phyloP scores from a whole-genome alignment of 805 yeast species.

The Limtongia smithiae region DNA sequence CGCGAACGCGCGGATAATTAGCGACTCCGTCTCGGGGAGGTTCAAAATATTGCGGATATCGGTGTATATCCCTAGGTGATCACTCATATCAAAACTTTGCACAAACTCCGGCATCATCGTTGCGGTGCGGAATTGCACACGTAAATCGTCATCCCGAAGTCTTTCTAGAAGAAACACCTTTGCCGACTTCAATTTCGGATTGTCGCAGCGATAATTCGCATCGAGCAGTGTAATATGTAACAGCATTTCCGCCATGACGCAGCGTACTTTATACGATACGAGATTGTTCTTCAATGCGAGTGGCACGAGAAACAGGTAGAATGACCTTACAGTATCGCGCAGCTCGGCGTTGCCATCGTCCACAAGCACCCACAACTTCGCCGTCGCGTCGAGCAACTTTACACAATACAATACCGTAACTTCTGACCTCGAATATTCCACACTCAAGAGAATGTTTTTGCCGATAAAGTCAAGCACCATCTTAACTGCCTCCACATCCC shows the following conservation, averaged over 20 bases:
- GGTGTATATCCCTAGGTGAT: slow-evolving; percentile 4
- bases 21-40: background rate
- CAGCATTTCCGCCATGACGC: slow-evolving; percentile 1
- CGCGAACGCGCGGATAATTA: slow-evolving; percentile 10
- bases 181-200: slow-evolving; percentile 2
- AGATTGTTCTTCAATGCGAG: background rate
- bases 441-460: background rate
- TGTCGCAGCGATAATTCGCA: background rate
- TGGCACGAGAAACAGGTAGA: slow-evolving; percentile 2
- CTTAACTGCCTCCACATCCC: background rate
- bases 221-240: background rate
- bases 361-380: slow-evolving; percentile 1
- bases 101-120: background rate
- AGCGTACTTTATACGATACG: slow-evolving; percentile 2
- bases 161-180: slow-evolving; percentile 2
- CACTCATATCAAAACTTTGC: background rate
- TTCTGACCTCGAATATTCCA: slow-evolving; percentile 15
- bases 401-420: background rate
- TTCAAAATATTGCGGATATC: slow-evolving; percentile 3
- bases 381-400: background rate
- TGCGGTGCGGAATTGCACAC: slow-evolving; percentile 1
- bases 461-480: background rate
- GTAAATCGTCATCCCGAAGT: slow-evolving; percentile 3
- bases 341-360: background rate
- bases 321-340: background rate